Conservation (phyloP, 2,329 filamentous ascomycete species). For the Dactylellina leptospora region DNA sequence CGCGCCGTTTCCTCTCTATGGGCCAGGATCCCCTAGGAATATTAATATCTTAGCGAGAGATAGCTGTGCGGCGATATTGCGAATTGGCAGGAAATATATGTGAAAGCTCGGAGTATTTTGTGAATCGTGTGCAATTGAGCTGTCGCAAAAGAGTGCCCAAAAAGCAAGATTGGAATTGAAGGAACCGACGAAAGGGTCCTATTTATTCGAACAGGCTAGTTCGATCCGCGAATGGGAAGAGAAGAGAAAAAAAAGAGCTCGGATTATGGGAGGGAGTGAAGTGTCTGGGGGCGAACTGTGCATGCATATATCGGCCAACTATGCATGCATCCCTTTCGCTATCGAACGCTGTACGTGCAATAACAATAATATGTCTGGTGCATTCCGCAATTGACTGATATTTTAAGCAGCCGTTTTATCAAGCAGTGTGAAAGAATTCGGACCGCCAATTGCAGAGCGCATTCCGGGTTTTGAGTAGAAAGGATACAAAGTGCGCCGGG, state of each 20-base stretch:
- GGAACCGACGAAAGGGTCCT: slow-evolving; percentile 15
- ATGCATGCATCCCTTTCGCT: slow-evolving; percentile 23
- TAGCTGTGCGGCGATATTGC: slow-evolving; percentile 25
- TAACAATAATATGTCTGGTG: too few species aligned
- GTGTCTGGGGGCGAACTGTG: slow-evolving; percentile 38
- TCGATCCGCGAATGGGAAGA: slow-evolving; percentile 10
- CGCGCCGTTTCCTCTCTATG: background rate
- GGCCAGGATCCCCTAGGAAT: slow-evolving; percentile 21
- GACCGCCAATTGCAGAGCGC: slow-evolving; percentile 8
- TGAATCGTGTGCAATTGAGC: background rate
- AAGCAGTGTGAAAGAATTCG: slow-evolving; percentile 4
- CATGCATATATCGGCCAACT: slow-evolving; percentile 47
- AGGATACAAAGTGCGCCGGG: background rate
- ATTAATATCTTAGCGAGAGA: slow-evolving; percentile 44
- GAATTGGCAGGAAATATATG: too few species aligned
- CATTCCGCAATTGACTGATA: slow-evolving; percentile 7
- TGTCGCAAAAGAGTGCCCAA: slow-evolving; percentile 11
- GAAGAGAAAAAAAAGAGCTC: slow-evolving; percentile 10
- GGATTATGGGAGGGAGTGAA: slow-evolving; percentile 11
- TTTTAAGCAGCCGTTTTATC: background rate
- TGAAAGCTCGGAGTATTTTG: background rate
- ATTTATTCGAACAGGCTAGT: slow-evolving; percentile 13
- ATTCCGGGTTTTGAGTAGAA: too few species aligned
- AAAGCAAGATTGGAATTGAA: slow-evolving; percentile 7
- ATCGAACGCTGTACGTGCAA: background rate